Base-by-base conservation (phyloP, 805 yeast genomes). In the Metschnikowia borealis region DNA sequence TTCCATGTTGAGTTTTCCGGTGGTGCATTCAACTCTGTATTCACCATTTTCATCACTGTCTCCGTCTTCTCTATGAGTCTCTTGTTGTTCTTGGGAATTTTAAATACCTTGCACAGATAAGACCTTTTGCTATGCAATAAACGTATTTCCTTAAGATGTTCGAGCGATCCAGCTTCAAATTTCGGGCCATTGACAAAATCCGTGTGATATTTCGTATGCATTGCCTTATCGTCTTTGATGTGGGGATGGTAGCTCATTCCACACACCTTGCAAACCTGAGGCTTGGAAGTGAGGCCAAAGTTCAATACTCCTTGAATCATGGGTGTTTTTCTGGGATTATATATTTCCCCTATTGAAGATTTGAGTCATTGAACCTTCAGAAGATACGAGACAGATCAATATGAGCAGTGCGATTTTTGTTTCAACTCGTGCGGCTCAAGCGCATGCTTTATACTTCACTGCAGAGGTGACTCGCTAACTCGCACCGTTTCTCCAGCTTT, bases 21-120 rank as follows among this genome's bases (percentile, higher is more conserved):
- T 0, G 73, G 85, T 0, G 91, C 89, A 63, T 75, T 79, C 44
- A 86, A 66, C 54, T 81, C 86, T 6, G 66, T 70, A 60, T 86
- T 85, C 6, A 80, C 87, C 61, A 83, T 66, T 0, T 69, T 66
- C 51, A 86, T 62, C 3, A 83, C 59, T 38, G 58, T 54, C 34
- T 62, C 65, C 3, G 62, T 63, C 40, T 63, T 63, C 17, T 53
- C 51, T n/a, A 67, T 55, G 51, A 68, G 68, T 21, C 52, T 48
- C 14, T 53, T 51, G 15, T 52, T 53, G 7, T 55, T 51, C 40
- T 61, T 65, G 43, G 64, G 66, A 4, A 71, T 59, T 1, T 55
- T 50, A 7, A 58, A 46, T 3, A 67, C 48, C 29, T 46, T 48
- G 10, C 60, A 57, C 20, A 54, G 57, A n/a, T 54, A 38, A 1